Evolutionary conservation across 106 monocot species (phyloP), one percentile per base, ranked within the genome.

Genomic region (Allium sativum): DNA sequence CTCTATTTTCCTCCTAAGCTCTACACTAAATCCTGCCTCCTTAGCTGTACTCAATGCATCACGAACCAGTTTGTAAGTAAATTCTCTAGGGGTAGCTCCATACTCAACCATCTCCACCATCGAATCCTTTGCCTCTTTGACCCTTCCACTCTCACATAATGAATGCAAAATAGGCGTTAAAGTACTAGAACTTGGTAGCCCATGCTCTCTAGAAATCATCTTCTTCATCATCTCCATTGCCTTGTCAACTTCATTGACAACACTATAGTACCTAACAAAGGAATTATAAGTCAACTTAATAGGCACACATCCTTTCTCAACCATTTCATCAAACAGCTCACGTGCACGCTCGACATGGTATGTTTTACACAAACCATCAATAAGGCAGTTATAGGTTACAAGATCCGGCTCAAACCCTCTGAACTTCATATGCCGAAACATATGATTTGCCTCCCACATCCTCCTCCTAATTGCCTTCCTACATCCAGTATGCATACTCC

Each of bases 291-390:
- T 96, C 19, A 96, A 58, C 61, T 78, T 47, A 68, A 91, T 91
- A 3, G 91, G 90, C 1, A 40, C 17, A 61, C 75, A 75, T 8
- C 75, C 84, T 44, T 53, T 91, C 51, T n/a, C 14, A 22, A 64
- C 56, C 96, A 96, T 96, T 72, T 96, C 96, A 18, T 96, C 91
- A 6, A 91, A 82, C 82, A 96, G 68, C 69, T 90, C 84, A 6
- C 71, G 78, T 6, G 96, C 96, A 5, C 90, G 77, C 9, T 48
- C 82, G 4, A 96, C 74, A 57, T 91, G 40, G 44, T 96, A 79
- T 3, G 84, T 96, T 52, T 91, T 96, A 40, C 96, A 91, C n/a
- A 91, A 67, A 7, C 87, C 96, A 73, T 96, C 71, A 42, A 96
- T 96, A 76, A 96, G 68, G 21, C 91, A 96, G 53, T 96, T 96